phyloP scores from a whole-genome alignment of 23 red algal species.

The Pyropia haitanensis region DNA sequence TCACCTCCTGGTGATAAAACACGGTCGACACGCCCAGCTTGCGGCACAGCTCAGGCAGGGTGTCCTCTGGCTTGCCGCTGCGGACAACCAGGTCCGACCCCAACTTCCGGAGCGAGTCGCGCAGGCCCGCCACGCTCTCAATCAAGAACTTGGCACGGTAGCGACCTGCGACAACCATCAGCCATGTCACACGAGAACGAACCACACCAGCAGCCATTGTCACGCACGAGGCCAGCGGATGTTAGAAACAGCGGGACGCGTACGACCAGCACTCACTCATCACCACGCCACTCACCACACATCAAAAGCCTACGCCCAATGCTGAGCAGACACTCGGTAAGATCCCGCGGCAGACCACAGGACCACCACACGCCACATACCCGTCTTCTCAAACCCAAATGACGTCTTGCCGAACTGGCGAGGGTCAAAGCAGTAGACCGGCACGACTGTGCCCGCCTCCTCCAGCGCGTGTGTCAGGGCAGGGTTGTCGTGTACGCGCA shows the following conservation, averaged over 20 bases:
- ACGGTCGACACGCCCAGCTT: conserved; percentile 34
- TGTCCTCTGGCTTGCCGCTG: conserved; percentile 66
- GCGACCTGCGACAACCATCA: conserved; percentile 5
- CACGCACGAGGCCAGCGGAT: no score
- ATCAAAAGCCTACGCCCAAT: no score
- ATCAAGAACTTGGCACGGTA: conserved; percentile 83
- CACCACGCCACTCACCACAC: no score
- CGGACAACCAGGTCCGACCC: conserved; percentile 79
- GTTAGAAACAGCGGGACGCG: no score
- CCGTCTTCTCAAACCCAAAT: conserved; percentile 91
- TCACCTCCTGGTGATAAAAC: conserved; percentile 80
- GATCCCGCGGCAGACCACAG: no score
- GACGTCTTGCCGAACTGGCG: conserved; percentile 78
- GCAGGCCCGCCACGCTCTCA: conserved; percentile 60
- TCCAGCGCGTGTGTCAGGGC: conserved; percentile 64
- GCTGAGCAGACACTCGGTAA: no score
- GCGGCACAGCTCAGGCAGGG: conserved; percentile 49
- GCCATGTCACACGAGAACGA: no score
- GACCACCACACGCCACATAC: no score
- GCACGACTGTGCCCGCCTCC: conserved; percentile 32
- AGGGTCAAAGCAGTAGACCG: conserved; percentile 90
- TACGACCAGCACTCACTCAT: no score
- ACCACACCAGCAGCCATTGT: no score
- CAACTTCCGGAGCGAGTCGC: conserved; percentile 23
- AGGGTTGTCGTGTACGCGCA: conserved; percentile 92